These are phyloP conservation scores for Ploettnerulaceae sp. DNA, from an alignment of 2,329 filamentous ascomycete species.

Conservation along the genomic window DNA sequence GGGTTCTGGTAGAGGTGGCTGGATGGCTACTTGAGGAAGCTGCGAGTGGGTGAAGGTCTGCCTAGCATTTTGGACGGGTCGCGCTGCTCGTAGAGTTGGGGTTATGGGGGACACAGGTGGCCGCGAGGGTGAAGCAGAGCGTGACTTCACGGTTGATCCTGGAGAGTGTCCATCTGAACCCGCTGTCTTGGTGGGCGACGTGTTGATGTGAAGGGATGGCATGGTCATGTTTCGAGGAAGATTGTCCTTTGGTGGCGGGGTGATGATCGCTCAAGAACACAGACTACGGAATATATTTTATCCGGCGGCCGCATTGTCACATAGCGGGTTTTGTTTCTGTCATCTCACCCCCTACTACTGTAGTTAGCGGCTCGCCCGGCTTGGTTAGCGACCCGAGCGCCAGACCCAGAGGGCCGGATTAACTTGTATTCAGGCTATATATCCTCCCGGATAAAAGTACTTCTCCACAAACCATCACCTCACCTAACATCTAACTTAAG, in stretches of 20 bases:
- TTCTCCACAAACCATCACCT: constrained; percentile 4
- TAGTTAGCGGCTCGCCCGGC: too few species aligned
- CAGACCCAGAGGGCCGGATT: not conserved
- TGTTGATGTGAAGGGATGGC: constrained; percentile 27
- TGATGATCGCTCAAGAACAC: too few species aligned
- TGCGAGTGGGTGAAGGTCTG: constrained; percentile 45
- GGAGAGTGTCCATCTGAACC: constrained; percentile 7
- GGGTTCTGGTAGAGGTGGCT: constrained; percentile 41
- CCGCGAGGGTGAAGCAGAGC: constrained; percentile 26
- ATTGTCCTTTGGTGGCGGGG: not conserved
- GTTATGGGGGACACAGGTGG: constrained; percentile 34
- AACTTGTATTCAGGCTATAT: constrained; percentile 7
- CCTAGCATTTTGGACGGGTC: constrained; percentile 13
- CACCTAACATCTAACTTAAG: not conserved
- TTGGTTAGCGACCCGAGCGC: too few species aligned
- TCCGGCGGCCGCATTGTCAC: too few species aligned
- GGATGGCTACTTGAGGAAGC: constrained; percentile 38
- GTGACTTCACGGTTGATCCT: constrained; percentile 14
- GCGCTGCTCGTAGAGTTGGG: constrained; percentile 25
- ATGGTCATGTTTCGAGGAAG: constrained; percentile 12
- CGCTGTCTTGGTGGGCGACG: constrained; percentile 13
- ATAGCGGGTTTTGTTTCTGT: too few species aligned
- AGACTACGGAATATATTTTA: too few species aligned
- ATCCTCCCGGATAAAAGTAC: constrained; percentile 4
- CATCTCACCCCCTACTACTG: too few species aligned